A percentile compares a stretch with the other conserved stretches of the same genome.
Evolutionary conservation across 768 basidiomycete species (phyloP).

Genomic region (Lanmaoa pseudosensibilis): DNA sequence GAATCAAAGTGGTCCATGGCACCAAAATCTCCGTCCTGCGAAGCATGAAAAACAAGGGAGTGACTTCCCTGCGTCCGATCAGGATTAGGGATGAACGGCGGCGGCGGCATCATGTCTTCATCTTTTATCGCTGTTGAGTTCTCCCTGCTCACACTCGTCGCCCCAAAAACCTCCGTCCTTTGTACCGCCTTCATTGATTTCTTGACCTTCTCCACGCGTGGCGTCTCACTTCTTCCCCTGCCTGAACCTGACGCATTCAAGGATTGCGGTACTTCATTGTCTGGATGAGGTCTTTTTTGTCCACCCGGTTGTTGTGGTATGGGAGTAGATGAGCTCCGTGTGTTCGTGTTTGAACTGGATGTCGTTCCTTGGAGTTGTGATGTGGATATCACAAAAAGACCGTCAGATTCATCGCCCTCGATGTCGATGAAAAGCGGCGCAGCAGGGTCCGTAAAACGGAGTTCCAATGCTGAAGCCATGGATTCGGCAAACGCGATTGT

Average conservation of each 20-base stretch:
- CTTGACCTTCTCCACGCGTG: slow-evolving; percentile 47
- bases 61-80: slow-evolving; percentile 13
- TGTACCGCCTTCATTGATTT: slow-evolving; percentile 41
- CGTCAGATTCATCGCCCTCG: slow-evolving; percentile 63
- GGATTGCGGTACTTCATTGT: slow-evolving; percentile 29
- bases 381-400: slow-evolving; percentile 78
- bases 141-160: slow-evolving; percentile 10
- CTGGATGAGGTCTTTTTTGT: slow-evolving; percentile 24
- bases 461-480: slow-evolving; percentile 58
- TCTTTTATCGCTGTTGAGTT: slow-evolving; percentile 17
- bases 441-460: slow-evolving; percentile 74
- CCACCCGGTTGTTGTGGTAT: slow-evolving; percentile 8
- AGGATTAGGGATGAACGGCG: slow-evolving; percentile 24
- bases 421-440: slow-evolving; percentile 77
- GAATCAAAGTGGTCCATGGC: slow-evolving; percentile 8
- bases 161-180: slow-evolving; percentile 23
- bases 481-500: slow-evolving; percentile 79
- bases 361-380: slow-evolving; percentile 50
- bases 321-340: slow-evolving; percentile 20
- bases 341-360: slow-evolving; percentile 16
- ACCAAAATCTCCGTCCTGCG: slow-evolving; percentile 21
- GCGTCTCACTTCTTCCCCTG: slow-evolving; percentile 33
- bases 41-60: slow-evolving; percentile 11
- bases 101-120: slow-evolving; percentile 43
- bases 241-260: slow-evolving; percentile 25